These are phyloP conservation scores for Neonectria neomacrospora DNA, from an alignment of 2,329 filamentous ascomycete genomes.

Conservation along the genomic window DNA sequence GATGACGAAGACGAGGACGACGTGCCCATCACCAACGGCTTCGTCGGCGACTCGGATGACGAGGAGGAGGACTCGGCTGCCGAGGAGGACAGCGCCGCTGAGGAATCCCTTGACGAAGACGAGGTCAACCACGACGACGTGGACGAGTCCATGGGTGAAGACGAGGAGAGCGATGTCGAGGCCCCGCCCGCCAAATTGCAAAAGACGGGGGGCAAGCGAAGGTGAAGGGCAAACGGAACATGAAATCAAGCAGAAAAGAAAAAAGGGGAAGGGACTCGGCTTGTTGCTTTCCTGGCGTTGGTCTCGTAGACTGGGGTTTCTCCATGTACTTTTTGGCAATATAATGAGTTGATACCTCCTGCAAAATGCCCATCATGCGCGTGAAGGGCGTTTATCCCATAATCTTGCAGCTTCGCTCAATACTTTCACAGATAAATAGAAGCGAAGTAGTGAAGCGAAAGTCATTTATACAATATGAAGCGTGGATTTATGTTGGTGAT, in stretches of 20 bases:
- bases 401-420: neutral
- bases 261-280: constrained; percentile 22
- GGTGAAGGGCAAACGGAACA: constrained; percentile 26
- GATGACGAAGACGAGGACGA: constrained; percentile 68
- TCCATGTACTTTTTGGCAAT: constrained; percentile 43
- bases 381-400: neutral
- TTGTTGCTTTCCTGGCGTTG: constrained; percentile 43
- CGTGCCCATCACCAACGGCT: constrained; percentile 64
- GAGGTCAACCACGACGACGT: constrained; percentile 70
- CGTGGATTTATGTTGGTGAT: constrained; percentile 1
- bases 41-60: constrained; percentile 69
- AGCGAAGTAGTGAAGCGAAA: neutral
- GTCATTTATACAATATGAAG: neutral
- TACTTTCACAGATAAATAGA: neutral
- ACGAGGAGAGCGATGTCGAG: constrained; percentile 64
- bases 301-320: constrained; percentile 44
- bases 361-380: neutral
- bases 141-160: constrained; percentile 65
- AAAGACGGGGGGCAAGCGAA: constrained; percentile 42
- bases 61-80: constrained; percentile 62
- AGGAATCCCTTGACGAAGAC: constrained; percentile 65
- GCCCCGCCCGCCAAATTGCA: constrained; percentile 59
- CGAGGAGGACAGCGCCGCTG: constrained; percentile 57
- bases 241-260: constrained; percentile 29
- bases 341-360: constrained; percentile 45